A percentile compares a stretch with the other conserved stretches of the same genome.
Conservation (phyloP, 2,329 filamentous ascomycete genomes). For the Akanthomyces muscarius region DNA sequence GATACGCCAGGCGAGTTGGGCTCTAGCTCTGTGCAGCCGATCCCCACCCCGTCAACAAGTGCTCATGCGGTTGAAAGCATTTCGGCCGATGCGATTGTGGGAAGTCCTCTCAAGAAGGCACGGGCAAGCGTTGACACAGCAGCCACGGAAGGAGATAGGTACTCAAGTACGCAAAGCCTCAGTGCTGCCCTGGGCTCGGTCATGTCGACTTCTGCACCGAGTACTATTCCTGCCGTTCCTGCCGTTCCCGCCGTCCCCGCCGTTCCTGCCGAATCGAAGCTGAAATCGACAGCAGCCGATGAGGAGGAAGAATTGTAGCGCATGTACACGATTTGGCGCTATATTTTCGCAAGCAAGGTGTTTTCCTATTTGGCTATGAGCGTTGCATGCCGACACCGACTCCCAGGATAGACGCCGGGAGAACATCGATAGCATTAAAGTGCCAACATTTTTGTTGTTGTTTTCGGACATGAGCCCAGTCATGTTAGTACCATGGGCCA, state of each 20-base stretch:
- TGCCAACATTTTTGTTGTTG: constrained; percentile 5
- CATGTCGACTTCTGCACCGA: constrained; percentile 25
- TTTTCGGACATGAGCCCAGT: constrained; percentile 15
- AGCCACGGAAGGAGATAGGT: constrained; percentile 24
- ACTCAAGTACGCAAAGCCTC: constrained; percentile 30
- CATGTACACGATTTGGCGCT: background rate
- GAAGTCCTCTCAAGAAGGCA: constrained; percentile 73
- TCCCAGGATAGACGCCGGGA: background rate
- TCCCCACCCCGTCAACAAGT: constrained; percentile 18
- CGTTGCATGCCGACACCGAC: background rate
- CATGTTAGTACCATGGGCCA: constrained; percentile 4
- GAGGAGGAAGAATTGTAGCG: constrained; percentile 40
- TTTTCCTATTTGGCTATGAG: background rate
- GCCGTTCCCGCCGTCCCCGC: constrained; percentile 11
- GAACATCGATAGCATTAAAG: background rate
- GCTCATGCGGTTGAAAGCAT: constrained; percentile 30
- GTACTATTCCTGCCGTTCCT: constrained; percentile 21
- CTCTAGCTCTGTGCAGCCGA: constrained; percentile 17
- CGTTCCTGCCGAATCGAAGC: constrained; percentile 21
- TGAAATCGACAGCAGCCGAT: constrained; percentile 24
- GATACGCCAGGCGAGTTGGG: constrained; percentile 33
- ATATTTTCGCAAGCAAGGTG: background rate
- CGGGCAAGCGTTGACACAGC: constrained; percentile 51
- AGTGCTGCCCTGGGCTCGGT: constrained; percentile 33
- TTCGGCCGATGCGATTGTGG: constrained; percentile 44